Percentiles rank a stretch among this genome's conserved stretches.
phyloP scores from a whole-genome alignment of 2,329 filamentous ascomycete genomes.

The Clonostachys rhizophaga region DNA sequence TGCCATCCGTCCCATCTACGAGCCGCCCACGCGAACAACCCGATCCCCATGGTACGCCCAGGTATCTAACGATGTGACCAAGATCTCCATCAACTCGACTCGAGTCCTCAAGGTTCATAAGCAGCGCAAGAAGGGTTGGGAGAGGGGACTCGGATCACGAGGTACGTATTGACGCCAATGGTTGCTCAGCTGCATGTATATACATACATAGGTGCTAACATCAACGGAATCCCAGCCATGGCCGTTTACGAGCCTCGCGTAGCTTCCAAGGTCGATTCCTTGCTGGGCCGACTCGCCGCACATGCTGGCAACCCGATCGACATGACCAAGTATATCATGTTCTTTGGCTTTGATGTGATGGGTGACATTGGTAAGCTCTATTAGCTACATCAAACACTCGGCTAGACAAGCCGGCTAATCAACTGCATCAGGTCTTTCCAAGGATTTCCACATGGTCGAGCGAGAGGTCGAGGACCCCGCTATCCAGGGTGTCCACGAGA shows the following conservation, averaged over 20 bases:
- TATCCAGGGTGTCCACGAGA: conserved; percentile 8
- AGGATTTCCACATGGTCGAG: conserved; percentile 25
- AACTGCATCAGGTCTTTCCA: conserved; percentile 17
- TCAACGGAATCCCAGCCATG: neutral
- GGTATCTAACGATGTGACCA: conserved; percentile 12
- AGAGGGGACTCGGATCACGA: conserved; percentile 3
- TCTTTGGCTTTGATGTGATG: conserved; percentile 31
- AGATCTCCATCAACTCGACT: conserved; percentile 20
- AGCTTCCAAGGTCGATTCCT: conserved; percentile 3
- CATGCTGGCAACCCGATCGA: conserved; percentile 15
- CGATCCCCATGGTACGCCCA: neutral
- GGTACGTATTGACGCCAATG: neutral
- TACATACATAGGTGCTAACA: neutral
- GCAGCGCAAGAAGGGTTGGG: conserved; percentile 23
- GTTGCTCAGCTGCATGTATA: neutral
- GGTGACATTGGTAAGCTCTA: conserved; percentile 18
- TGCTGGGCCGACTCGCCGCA: conserved; percentile 12
- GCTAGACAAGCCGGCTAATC: neutral
- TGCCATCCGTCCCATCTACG: conserved; percentile 17
- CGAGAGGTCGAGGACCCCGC: conserved; percentile 12
- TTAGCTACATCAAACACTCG: neutral
- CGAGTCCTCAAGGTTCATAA: conserved; percentile 20
- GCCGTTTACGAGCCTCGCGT: conserved; percentile 1
- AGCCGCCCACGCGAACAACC: conserved; percentile 1
- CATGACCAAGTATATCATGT: conserved; percentile 22